Base-by-base conservation (phyloP, 2,329 filamentous ascomycete species). In the Hymenoscyphus infarciens region DNA sequence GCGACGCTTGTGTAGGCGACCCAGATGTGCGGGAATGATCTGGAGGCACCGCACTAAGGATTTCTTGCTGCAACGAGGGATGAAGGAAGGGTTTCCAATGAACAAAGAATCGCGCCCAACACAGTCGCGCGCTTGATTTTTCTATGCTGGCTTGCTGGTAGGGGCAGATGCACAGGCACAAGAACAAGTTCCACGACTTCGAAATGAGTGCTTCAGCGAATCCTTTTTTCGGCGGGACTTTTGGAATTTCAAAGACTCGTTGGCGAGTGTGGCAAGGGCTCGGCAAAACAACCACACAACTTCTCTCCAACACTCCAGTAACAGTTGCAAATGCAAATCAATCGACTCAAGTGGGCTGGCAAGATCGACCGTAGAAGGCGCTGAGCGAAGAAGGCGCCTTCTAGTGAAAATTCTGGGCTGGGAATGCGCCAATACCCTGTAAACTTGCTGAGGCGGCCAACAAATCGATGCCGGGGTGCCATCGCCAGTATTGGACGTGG, bases 21-120 rank as follows among this genome's bases (percentile, higher is more conserved):
- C 69, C 68, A 71, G 60, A 65, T 56, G 61, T 38, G 59, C 59
- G 69, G 70, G 65, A 68, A 63, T 57, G 52, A 65, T 65, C 63
- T 67, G 54, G 67, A 66, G 61, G 57, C 35, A 61, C 60, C 61
- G 58, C 61, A 63, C 52, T 63, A 45, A 57, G 52, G 57, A 54
- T 39, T 39, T 57, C 55, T 39, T 57, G 55, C 55, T 57, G 53
- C 53, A 55, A 33, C 42, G 42, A 49, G 42, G 42, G 42, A 49
- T 49, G 19, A 49, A 49, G 19, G 19, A 49, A 49, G 19, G 19
- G 42, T 55, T 45, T 39, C 45, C 55, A 63, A 56, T 60, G 53
- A 55, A 35, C 52, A 61, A 56, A 60, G 63, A 63, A 61, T 62
- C 64, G 60, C 16, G 29, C 54, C 54, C 59, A 62, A 52, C 49